phyloP scores from a whole-genome alignment of 257 asterid species.

The Striga asiatica region DNA sequence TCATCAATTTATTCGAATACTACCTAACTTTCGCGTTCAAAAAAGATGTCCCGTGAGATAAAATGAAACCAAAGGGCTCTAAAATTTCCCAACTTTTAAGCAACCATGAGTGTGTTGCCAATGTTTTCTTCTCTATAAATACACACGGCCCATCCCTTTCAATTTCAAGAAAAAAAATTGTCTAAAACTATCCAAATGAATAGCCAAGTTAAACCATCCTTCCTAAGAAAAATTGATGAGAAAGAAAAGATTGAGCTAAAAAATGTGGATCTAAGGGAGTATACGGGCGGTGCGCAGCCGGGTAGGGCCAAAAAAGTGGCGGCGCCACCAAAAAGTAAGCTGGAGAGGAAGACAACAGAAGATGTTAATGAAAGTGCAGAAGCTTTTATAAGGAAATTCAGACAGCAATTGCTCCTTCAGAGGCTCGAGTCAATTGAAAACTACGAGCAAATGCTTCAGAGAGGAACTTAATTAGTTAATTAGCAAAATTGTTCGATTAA shows the following conservation, averaged over 20 bases:
- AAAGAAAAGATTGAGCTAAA: constrained; percentile 8
- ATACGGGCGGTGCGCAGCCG: not conserved
- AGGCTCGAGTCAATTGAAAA: constrained; percentile 76
- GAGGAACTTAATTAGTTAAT: constrained; percentile 43
- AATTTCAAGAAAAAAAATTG: not conserved
- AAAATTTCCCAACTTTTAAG: too few species aligned
- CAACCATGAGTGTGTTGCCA: not conserved
- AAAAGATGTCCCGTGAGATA: too few species aligned
- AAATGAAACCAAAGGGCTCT: not conserved
- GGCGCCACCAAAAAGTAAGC: constrained; percentile 20
- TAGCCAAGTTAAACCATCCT: constrained; percentile 13
- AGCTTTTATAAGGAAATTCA: constrained; percentile 57
- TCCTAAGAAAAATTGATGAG: constrained; percentile 12
- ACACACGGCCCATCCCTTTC: not conserved
- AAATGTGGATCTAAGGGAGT: constrained; percentile 6
- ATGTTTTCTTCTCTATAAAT: constrained; percentile 20
- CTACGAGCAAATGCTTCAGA: constrained; percentile 58
- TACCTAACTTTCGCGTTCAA: too few species aligned
- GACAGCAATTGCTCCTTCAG: constrained; percentile 50
- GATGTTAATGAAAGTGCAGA: constrained; percentile 69
- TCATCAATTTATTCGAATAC: too few species aligned
- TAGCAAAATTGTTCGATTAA: too few species aligned
- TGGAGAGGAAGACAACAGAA: constrained; percentile 32
- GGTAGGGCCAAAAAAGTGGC: constrained; percentile 14
- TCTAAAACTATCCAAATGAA: constrained; percentile 8